Evolutionary conservation across 495 filamentous ascomycete species (phyloP).

Genomic region (Trichoderma gamsii): DNA sequence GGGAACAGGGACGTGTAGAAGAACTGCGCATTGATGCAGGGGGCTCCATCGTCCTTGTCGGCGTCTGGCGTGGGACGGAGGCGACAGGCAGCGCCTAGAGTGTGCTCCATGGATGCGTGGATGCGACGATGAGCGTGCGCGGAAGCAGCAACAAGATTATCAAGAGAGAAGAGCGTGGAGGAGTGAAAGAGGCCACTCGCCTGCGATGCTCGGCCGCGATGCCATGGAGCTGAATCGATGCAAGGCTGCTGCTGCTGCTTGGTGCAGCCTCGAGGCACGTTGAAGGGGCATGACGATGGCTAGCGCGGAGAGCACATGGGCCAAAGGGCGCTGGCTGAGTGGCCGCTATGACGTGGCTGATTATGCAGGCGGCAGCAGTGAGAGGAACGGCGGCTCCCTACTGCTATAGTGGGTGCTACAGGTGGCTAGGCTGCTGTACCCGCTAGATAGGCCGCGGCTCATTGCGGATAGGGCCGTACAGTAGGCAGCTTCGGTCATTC

Average conservation of each 20-base stretch:
- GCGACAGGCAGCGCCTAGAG: constrained; percentile 35
- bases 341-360: constrained; percentile 1
- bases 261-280: not conserved
- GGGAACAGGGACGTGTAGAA: constrained; percentile 73
- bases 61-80: constrained; percentile 32
- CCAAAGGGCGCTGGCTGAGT: not conserved
- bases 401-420: not conserved
- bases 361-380: not conserved
- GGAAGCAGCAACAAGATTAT: too few relatives aligned
- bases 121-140: not conserved
- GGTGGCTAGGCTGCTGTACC: too few relatives aligned
- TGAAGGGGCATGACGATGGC: not conserved
- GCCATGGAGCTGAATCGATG: not conserved
- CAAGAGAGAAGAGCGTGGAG: not conserved
- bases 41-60: constrained; percentile 40
- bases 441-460: too few relatives aligned
- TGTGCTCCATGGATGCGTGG: constrained; percentile 32
- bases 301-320: constrained; percentile 3
- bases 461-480: too few relatives aligned
- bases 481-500: too few relatives aligned
- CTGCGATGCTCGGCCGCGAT: not conserved
- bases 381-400: not conserved
- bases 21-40: constrained; percentile 61
- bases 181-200: not conserved
- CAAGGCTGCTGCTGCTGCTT: not conserved